Evolutionary conservation across 176 grass and related monocot genomes (phyloP).

Genomic region (Thinopyrum elongatum): DNA sequence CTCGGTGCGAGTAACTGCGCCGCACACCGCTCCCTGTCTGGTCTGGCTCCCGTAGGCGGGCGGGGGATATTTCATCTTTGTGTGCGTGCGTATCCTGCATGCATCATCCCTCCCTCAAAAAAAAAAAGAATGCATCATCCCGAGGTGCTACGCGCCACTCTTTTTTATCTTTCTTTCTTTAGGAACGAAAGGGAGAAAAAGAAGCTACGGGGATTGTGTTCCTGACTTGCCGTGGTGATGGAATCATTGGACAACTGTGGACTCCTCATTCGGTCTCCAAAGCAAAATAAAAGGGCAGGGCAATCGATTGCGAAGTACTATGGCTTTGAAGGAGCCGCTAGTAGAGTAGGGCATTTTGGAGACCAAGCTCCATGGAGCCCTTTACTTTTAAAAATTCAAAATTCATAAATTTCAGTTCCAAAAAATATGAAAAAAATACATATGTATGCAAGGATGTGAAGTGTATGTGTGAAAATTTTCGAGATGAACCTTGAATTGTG

Average conservation of each 20-base stretch:
- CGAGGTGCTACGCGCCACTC: background rate
- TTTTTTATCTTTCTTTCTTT: background rate
- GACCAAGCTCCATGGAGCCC: no score
- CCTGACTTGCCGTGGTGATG: background rate
- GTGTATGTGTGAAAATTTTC: no score
- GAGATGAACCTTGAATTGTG: no score
- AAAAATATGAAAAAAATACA: no score
- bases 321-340: no score
- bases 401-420: no score
- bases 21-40: background rate
- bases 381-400: no score
- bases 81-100: background rate
- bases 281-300: background rate
- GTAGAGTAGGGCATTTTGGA: no score
- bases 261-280: constrained; percentile 12
- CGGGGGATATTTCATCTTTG: background rate
- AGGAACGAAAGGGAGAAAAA: background rate
- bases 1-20: background rate
- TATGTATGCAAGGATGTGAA: no score
- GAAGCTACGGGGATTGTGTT: background rate
- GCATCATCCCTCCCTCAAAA: no score
- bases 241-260: background rate
- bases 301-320: constrained; percentile 2
- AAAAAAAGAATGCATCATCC: background rate
- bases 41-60: background rate